Evolutionary conservation across 805 yeast species (phyloP).

Genomic region (Saturnispora sanitii): DNA sequence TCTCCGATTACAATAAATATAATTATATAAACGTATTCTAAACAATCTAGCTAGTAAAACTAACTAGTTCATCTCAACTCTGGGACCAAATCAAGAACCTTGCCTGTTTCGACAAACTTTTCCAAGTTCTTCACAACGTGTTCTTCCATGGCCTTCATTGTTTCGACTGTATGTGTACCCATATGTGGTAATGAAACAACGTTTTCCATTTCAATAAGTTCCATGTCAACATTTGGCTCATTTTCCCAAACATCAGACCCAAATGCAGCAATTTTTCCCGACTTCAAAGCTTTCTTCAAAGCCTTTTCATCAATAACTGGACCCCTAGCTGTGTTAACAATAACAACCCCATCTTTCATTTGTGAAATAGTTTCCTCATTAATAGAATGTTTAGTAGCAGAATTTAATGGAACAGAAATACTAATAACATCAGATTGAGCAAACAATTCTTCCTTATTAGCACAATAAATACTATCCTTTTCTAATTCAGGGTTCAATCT

Average conservation of each 20-base stretch:
- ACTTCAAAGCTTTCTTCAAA: constrained; percentile 43
- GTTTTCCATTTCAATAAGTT: constrained; percentile 51
- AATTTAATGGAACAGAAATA: constrained; percentile 68
- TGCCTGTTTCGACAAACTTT: constrained; percentile 51
- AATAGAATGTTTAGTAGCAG: constrained; percentile 59
- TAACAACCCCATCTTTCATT: constrained; percentile 71
- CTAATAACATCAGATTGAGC: constrained; percentile 58
- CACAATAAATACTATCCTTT: constrained; percentile 57
- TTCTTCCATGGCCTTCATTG: constrained; percentile 72
- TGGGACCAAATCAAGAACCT: constrained; percentile 69
- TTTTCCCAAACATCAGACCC: constrained; percentile 71
- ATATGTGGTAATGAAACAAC: constrained; percentile 79
- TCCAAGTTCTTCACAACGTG: constrained; percentile 61
- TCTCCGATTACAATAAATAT: neutral
- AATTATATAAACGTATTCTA: too few relatives aligned
- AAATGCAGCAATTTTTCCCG: constrained; percentile 56
- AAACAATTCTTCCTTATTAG: constrained; percentile 55
- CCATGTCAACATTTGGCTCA: constrained; percentile 64
- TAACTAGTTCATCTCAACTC: too few relatives aligned
- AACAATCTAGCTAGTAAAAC: too few relatives aligned
- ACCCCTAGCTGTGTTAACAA: constrained; percentile 85
- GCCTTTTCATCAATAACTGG: constrained; percentile 64
- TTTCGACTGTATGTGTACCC: constrained; percentile 75
- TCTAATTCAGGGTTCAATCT: constrained; percentile 53
- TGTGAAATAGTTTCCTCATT: constrained; percentile 48